Base-by-base conservation (phyloP, 106 monocot species). In the Acorus calamus region DNA sequence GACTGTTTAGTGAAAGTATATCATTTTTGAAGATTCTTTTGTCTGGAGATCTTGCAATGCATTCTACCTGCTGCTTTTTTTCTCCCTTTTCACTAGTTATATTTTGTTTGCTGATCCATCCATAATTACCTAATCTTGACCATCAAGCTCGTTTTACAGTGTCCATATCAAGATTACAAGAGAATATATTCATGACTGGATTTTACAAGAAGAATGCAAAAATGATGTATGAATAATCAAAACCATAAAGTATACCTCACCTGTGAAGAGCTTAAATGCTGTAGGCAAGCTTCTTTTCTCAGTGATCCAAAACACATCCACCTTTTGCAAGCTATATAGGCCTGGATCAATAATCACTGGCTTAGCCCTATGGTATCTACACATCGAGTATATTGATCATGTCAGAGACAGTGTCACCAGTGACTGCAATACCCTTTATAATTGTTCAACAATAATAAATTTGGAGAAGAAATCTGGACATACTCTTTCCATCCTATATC, bases 261-360 rank as follows among this genome's bases (percentile, higher is more conserved):
- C 86, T 52, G 86, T 87, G 66, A 87, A 87, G 14, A 87, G 86
- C 74, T 83, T 83, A 62, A 87, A 87, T 49, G 86, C 79, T 49
- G 86, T 79, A 10, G 86, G 86, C 11, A 87, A 57, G 47, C 73
- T 80, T 63, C 86, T 69, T 57, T 73, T 82, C 77, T 87, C 83
- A 3, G 86, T 74, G 57, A 80, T 60, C 83, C 82, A 87, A 66
- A 77, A 77, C 8, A 87, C 79, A 45, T 87, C 86, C 0, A 79
- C 76, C 51, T 87, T 87, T 12, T 77, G 79, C 61, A 70, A 68
- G 62, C 73, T 87, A 59, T 87, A 80, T 46, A 87, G 78, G 53
- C 79, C 86, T 49, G 86, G 86, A 54, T 87, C 86, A 42, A 87
- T 77, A 50, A 87, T 76, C 41, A 87, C 73, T 55, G 86, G 86